phyloP scores from a whole-genome alignment of 2,329 filamentous ascomycete species.

The Hypoxylon sp. region DNA sequence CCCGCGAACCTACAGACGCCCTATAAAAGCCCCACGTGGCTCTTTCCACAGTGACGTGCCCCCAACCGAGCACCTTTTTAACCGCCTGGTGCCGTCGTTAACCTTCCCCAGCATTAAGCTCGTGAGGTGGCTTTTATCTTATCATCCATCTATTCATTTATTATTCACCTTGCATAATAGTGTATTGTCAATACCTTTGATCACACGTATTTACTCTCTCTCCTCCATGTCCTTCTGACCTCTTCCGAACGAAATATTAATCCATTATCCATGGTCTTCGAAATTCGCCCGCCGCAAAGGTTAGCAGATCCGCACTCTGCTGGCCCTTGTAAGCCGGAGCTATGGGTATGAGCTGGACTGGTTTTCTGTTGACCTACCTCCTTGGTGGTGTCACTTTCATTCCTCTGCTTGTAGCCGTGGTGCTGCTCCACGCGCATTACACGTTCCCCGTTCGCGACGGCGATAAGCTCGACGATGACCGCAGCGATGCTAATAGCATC shows the following conservation, averaged over 20 bases:
- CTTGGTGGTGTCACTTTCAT: constrained; percentile 91
- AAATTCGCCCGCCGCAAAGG: constrained; percentile 41
- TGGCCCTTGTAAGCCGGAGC: constrained; percentile 46
- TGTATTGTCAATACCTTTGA: background rate
- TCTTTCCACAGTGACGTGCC: constrained; percentile 39
- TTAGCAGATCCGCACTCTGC: constrained; percentile 47
- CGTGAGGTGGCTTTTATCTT: constrained; percentile 21
- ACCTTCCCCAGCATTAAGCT: constrained; percentile 20
- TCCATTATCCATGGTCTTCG: constrained; percentile 48
- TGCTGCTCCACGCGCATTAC: constrained; percentile 78
- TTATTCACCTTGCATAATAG: constrained; percentile 25
- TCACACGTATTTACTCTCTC: constrained; percentile 6
- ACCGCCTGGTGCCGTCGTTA: constrained; percentile 27
- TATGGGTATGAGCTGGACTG: constrained; percentile 66
- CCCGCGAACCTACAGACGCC: constrained; percentile 31
- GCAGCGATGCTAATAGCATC: constrained; percentile 59
- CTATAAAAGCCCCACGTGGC: constrained; percentile 44
- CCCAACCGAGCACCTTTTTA: constrained; percentile 8
- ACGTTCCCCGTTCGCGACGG: constrained; percentile 72
- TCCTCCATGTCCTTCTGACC: constrained; percentile 2
- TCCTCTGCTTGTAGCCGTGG: constrained; percentile 74
- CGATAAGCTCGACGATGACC: constrained; percentile 52
- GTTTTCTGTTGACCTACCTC: constrained; percentile 82
- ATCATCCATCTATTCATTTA: constrained; percentile 18
- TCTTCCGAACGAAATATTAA: constrained; percentile 20